phyloP scores from a whole-genome alignment of 495 filamentous ascomycete genomes.

The Podospora pseudoanserina region DNA sequence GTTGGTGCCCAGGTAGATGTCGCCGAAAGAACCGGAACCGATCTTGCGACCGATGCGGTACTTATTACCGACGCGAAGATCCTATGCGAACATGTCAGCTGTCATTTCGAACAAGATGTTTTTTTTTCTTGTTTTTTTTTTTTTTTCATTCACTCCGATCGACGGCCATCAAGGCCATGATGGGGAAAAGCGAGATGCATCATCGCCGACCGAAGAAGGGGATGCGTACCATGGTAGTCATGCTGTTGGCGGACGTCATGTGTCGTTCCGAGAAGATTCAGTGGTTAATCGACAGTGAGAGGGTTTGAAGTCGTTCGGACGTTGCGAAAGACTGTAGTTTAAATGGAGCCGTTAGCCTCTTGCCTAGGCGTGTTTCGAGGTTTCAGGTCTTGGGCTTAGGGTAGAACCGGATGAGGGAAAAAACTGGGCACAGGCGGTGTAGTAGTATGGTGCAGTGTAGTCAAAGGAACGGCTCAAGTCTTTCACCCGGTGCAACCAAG shows the following conservation, averaged over 20 bases:
- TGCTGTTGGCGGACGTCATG: constrained; percentile 26
- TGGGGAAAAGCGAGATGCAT: neutral
- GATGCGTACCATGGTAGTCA: constrained; percentile 51
- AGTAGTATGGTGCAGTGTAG: neutral
- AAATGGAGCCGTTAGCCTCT: neutral
- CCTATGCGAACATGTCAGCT: constrained; percentile 47
- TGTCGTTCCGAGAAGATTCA: neutral
- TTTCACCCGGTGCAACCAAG: neutral
- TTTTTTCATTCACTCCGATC: neutral
- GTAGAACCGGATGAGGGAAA: neutral
- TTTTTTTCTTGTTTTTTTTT: neutral
- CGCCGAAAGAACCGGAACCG: constrained; percentile 96
- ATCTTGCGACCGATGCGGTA: constrained; percentile 99
- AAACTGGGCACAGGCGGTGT: constrained; percentile 9
- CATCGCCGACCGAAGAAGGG: constrained; percentile 1
- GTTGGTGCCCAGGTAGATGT: constrained; percentile 99
- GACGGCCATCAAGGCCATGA: neutral
- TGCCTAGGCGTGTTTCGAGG: neutral
- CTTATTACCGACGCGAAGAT: constrained; percentile 99
- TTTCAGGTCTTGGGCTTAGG: constrained; percentile 10
- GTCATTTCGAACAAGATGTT: neutral
- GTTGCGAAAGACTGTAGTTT: constrained; percentile 1
- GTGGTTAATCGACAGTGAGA: neutral
- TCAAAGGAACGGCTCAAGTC: neutral
- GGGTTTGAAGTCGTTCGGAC: neutral